phyloP scores from a whole-genome alignment of 345 rosid genomes.

The Eutrema heterophyllum region DNA sequence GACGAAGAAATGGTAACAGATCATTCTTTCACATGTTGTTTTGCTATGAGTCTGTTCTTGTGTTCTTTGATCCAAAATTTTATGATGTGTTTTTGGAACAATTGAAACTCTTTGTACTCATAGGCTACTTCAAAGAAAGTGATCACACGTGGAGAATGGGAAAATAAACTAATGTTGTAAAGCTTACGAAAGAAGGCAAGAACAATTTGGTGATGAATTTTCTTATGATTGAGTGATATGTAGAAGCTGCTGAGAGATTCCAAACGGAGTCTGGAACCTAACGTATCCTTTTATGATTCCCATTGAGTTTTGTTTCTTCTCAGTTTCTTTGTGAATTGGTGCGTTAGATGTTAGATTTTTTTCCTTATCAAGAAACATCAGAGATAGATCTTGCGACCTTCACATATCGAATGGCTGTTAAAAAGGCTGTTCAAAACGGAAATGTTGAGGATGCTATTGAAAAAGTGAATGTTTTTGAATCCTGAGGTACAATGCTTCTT shows the following conservation, averaged over 20 bases:
- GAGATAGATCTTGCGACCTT: slow-evolving; percentile 93
- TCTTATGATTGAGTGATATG: slow-evolving; percentile 92
- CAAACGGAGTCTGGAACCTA: slow-evolving; percentile 88
- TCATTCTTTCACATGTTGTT: not conserved
- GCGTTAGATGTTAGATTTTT: not conserved
- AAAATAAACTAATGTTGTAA: slow-evolving; percentile 83
- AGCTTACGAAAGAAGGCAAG: slow-evolving; percentile 91
- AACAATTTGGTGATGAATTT: slow-evolving; percentile 95
- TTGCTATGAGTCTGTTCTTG: not conserved
- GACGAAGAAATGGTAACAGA: slow-evolving; percentile 52
- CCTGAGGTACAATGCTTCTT: slow-evolving; percentile 57
- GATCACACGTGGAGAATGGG: slow-evolving; percentile 83
- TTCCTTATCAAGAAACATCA: slow-evolving; percentile 64
- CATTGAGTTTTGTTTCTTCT: not conserved
- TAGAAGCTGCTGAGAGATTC: slow-evolving; percentile 89
- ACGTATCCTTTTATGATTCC: slow-evolving; percentile 57
- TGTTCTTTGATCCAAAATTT: not conserved
- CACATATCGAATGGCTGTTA: slow-evolving; percentile 92
- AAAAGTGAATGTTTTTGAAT: slow-evolving; percentile 86
- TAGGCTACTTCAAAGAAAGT: slow-evolving; percentile 71
- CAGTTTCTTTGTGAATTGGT: not conserved
- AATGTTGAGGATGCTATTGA: slow-evolving; percentile 97
- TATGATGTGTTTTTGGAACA: not conserved
- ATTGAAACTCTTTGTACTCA: not conserved
- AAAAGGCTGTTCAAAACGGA: slow-evolving; percentile 92